Evolutionary conservation across 1,284 basidiomycete species (phyloP).

Genomic region (Apiotrichum porosum): DNA sequence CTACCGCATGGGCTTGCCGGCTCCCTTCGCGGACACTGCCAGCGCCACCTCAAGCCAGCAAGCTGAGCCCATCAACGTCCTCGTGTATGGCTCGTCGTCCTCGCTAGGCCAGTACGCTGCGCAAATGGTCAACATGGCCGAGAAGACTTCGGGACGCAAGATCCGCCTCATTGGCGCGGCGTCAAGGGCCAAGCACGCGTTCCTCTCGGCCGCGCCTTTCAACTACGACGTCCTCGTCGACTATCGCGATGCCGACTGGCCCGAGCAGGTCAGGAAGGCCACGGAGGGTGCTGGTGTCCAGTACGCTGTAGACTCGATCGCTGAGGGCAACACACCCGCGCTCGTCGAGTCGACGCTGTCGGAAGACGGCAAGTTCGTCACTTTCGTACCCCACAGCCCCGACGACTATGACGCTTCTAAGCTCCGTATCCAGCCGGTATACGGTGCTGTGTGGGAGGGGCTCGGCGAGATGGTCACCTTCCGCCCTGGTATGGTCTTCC

Average conservation of each 20-base stretch:
- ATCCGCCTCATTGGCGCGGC: constrained; percentile 3
- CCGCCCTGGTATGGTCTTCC: neutral
- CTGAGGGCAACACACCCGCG: constrained; percentile 4
- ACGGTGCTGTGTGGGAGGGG: constrained; percentile 14
- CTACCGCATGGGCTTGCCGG: constrained; percentile 3
- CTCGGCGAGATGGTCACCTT: constrained; percentile 6
- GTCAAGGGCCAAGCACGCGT: neutral
- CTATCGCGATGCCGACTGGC: constrained; percentile 8
- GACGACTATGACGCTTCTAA: neutral
- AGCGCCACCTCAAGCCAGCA: neutral
- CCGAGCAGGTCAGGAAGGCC: neutral
- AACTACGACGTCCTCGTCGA: constrained; percentile 7
- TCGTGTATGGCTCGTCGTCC: constrained; percentile 11
- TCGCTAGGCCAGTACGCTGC: constrained; percentile 10
- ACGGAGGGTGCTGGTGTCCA: neutral
- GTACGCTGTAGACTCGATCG: constrained; percentile 9
- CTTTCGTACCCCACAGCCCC: neutral
- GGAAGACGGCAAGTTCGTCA: neutral
- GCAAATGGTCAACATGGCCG: constrained; percentile 4
- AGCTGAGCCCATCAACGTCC: neutral
- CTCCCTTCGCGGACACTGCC: neutral
- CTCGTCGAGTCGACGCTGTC: neutral
- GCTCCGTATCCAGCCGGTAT: neutral
- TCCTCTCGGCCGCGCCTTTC: neutral
- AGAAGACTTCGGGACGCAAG: neutral